A percentile compares a stretch with the other conserved stretches of the same genome.
Evolutionary conservation across 352 stramenopile species (phyloP).

Genomic region (Globisporangium solare): DNA sequence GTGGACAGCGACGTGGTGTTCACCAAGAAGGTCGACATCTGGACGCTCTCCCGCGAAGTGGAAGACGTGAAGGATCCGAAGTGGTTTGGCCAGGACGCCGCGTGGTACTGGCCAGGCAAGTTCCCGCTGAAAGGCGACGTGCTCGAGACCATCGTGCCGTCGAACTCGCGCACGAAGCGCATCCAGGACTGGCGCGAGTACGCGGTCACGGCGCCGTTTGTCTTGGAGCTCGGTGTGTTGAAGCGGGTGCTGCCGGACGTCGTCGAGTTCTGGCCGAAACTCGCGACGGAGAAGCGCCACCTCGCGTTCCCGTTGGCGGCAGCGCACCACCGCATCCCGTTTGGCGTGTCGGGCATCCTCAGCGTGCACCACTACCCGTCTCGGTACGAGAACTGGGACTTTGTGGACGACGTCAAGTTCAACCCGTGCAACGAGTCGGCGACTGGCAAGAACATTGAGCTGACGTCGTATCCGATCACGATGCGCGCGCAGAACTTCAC

Average conservation of each 20-base stretch:
- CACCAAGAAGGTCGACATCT: slow-evolving; percentile 74
- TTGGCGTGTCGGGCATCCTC: slow-evolving; percentile 68
- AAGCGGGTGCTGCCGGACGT: slow-evolving; percentile 42
- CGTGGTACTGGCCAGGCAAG: slow-evolving; percentile 67
- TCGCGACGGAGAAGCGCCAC: slow-evolving; percentile 47
- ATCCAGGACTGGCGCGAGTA: slow-evolving; percentile 69
- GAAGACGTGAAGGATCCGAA: slow-evolving; percentile 48
- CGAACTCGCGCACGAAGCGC: slow-evolving; percentile 32
- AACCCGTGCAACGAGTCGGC: slow-evolving; percentile 61
- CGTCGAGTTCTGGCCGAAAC: slow-evolving; percentile 44
- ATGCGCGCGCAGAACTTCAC: slow-evolving; percentile 71
- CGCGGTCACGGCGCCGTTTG: slow-evolving; percentile 65
- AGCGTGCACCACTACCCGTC: slow-evolving; percentile 78
- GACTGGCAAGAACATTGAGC: slow-evolving; percentile 26
- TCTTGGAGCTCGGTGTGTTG: slow-evolving; percentile 54
- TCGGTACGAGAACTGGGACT: slow-evolving; percentile 86
- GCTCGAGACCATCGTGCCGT: slow-evolving; percentile 30
- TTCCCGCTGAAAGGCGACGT: slow-evolving; percentile 36
- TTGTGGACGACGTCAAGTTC: slow-evolving; percentile 73
- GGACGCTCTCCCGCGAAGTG: slow-evolving; percentile 57
- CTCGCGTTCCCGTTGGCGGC: slow-evolving; percentile 67
- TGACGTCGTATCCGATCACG: slow-evolving; percentile 73
- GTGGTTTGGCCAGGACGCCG: slow-evolving; percentile 70
- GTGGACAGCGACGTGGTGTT: slow-evolving; percentile 82
- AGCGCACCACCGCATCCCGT: slow-evolving; percentile 40